A percentile compares a stretch with the other conserved stretches of the same genome.
Evolutionary conservation across 768 basidiomycete genomes (phyloP).

Genomic region (Hemileccinum rubropunctum): DNA sequence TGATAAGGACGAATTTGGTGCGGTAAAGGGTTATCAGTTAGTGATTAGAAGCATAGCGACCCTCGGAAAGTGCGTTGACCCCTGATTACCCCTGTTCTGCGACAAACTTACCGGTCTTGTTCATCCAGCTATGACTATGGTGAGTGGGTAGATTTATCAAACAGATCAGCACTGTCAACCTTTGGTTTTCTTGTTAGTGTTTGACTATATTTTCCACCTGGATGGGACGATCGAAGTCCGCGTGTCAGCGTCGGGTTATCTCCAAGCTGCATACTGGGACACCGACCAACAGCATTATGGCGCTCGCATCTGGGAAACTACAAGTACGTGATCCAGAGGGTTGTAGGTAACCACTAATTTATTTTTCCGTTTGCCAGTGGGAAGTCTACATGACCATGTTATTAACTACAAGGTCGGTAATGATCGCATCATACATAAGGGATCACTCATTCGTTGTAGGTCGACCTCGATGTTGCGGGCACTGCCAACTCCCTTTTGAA

Average conservation of each 20-base stretch:
- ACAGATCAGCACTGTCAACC: background rate
- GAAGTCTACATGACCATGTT: slow-evolving; percentile 65
- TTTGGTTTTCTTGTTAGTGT: slow-evolving; percentile 31
- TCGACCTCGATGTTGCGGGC: slow-evolving; percentile 65
- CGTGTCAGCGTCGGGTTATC: slow-evolving; percentile 64
- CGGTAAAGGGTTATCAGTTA: slow-evolving; percentile 57
- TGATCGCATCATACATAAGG: background rate
- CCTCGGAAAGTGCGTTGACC: slow-evolving; percentile 54
- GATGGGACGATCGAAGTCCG: slow-evolving; percentile 71
- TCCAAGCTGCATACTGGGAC: slow-evolving; percentile 64
- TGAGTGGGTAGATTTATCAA: slow-evolving; percentile 27
- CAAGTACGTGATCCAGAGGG: slow-evolving; percentile 38
- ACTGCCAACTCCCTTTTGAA: slow-evolving; percentile 54
- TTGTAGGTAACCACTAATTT: background rate
- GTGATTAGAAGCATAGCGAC: slow-evolving; percentile 57
- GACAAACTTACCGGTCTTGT: background rate
- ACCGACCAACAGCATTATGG: slow-evolving; percentile 49
- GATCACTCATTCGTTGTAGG: slow-evolving; percentile 28
- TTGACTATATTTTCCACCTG: slow-evolving; percentile 64
- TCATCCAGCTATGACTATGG: slow-evolving; percentile 54
- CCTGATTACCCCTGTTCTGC: background rate
- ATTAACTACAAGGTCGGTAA: slow-evolving; percentile 55
- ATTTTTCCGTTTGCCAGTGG: slow-evolving; percentile 40
- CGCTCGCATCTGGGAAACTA: slow-evolving; percentile 49
- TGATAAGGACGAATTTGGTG: slow-evolving; percentile 54